Conservation (phyloP, 768 basidiomycete genomes). For the Trametes punicea region DNA sequence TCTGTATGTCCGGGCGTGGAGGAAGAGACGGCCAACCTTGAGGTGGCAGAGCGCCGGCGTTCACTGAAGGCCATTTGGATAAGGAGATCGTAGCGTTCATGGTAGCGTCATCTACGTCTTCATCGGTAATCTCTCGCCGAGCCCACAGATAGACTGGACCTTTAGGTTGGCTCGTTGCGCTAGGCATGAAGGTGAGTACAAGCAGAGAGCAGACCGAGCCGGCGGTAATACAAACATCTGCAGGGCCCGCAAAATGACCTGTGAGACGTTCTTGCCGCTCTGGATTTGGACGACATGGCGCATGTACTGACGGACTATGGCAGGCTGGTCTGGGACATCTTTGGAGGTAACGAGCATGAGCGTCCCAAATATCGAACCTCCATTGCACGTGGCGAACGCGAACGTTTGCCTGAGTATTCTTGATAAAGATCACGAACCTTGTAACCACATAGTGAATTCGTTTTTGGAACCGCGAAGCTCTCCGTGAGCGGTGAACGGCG, state of each 20-base stretch:
- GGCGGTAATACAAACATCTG: constrained; percentile 49
- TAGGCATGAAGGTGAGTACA: constrained; percentile 23
- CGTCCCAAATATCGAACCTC: no score
- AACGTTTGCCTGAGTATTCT: no score
- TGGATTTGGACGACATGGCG: constrained; percentile 57
- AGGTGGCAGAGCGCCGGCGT: constrained; percentile 45
- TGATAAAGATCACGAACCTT: constrained; percentile 46
- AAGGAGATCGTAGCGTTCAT: constrained; percentile 31
- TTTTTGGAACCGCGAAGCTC: constrained; percentile 64
- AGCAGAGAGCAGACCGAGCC: background rate
- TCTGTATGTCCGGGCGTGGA: background rate
- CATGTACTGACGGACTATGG: constrained; percentile 76
- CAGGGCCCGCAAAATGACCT: constrained; percentile 53
- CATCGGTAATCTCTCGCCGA: constrained; percentile 67
- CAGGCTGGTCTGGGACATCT: constrained; percentile 71
- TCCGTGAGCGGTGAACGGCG: constrained; percentile 53
- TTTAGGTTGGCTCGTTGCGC: constrained; percentile 66
- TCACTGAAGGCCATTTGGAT: constrained; percentile 51
- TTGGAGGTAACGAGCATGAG: background rate
- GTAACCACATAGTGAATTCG: constrained; percentile 73
- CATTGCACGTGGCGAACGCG: background rate
- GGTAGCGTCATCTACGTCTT: constrained; percentile 45
- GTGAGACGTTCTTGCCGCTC: constrained; percentile 49
- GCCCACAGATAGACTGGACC: constrained; percentile 77
- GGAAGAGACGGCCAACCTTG: constrained; percentile 27